These are phyloP conservation scores for Pyrrhoderma lamaoense DNA, from an alignment of 1,284 basidiomycete genomes.

Conservation along the genomic window DNA sequence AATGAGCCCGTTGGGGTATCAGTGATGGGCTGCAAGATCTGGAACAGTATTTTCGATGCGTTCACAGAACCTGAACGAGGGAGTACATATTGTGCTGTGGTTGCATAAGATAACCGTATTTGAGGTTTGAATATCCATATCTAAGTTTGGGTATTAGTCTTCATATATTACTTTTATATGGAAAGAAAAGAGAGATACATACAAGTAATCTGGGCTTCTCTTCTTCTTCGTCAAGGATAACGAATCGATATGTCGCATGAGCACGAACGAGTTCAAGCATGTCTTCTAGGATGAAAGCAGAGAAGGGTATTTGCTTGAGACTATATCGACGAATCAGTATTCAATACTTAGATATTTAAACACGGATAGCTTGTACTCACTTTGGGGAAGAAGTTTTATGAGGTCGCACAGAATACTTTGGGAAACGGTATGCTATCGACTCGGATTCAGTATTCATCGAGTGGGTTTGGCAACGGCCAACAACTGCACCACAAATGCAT, in stretches of 20 bases:
- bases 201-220: slow-evolving; percentile 74
- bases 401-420: slow-evolving; percentile 77
- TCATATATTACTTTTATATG: no score
- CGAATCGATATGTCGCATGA: slow-evolving; percentile 84
- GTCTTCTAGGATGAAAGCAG: slow-evolving; percentile 78
- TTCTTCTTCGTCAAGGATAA: slow-evolving; percentile 76
- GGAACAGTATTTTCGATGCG: slow-evolving; percentile 71
- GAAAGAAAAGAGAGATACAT: slow-evolving; percentile 27
- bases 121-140: slow-evolving; percentile 89
- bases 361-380: slow-evolving; percentile 38
- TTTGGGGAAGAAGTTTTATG: slow-evolving; percentile 51
- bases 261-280: slow-evolving; percentile 84
- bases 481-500: slow-evolving; percentile 71
- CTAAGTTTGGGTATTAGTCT: slow-evolving; percentile 32
- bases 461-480: slow-evolving; percentile 62
- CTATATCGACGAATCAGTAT: no score
- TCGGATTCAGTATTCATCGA: slow-evolving; percentile 29
- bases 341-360: slow-evolving; percentile 13
- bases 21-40: slow-evolving; percentile 39
- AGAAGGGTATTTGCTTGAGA: slow-evolving; percentile 59
- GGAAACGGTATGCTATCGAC: slow-evolving; percentile 52
- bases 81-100: slow-evolving; percentile 46
- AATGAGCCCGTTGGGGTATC: slow-evolving; percentile 33
- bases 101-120: slow-evolving; percentile 67
- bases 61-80: slow-evolving; percentile 55